phyloP scores from a whole-genome alignment of 768 basidiomycete genomes.

The Asterophora parasitica region DNA sequence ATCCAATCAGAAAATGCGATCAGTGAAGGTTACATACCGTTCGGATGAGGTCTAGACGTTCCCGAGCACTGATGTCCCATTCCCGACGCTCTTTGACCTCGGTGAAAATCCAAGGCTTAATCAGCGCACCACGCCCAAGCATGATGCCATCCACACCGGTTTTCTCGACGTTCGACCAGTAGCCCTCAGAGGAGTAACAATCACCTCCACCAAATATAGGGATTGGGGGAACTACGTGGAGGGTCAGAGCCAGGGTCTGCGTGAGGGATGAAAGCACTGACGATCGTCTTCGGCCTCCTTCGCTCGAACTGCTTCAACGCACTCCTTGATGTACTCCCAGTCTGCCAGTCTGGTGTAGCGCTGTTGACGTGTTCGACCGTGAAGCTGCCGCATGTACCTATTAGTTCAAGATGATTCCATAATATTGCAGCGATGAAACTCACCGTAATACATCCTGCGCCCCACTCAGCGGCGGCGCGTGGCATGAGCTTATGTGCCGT shows the following conservation, averaged over 20 bases:
- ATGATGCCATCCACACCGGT: constrained; percentile 92
- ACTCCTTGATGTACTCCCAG: constrained; percentile 90
- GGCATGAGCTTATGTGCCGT: constrained; percentile 90
- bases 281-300: constrained; percentile 67
- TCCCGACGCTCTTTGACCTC: constrained; percentile 90
- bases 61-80: constrained; percentile 88
- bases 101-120: constrained; percentile 96
- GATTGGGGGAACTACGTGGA: constrained; percentile 60
- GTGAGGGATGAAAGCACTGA: constrained; percentile 29
- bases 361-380: constrained; percentile 92
- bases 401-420: neutral
- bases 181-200: constrained; percentile 82
- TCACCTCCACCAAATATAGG: constrained; percentile 98
- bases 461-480: constrained; percentile 53
- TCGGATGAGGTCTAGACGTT: constrained; percentile 74
- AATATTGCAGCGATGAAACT: constrained; percentile 7
- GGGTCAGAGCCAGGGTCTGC: neutral
- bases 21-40: constrained; percentile 42
- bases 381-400: constrained; percentile 52
- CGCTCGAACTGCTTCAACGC: constrained; percentile 74
- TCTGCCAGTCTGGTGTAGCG: constrained; percentile 90
- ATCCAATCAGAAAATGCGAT: neutral
- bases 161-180: constrained; percentile 71
- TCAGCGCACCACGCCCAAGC: constrained; percentile 91
- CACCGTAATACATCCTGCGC: constrained; percentile 41